Evolutionary conservation across 2,329 filamentous ascomycete species (phyloP).

Genomic region (Calycina herbarum): DNA sequence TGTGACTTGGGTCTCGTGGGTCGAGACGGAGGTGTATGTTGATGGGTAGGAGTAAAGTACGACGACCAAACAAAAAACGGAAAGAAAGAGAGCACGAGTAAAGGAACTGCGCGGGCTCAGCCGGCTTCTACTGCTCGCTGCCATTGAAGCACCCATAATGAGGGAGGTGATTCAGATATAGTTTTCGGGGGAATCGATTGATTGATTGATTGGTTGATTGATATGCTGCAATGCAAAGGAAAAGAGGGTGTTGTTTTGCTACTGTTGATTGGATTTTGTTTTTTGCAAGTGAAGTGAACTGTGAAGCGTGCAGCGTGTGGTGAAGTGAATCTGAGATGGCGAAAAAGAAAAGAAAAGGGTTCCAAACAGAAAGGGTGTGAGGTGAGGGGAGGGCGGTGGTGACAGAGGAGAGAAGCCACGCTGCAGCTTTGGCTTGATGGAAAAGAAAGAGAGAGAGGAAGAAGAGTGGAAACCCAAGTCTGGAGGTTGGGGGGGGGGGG

Average conservation of each 20-base stretch:
- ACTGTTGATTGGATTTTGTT: neutral
- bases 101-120: conserved; percentile 28
- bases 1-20: neutral
- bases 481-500: neutral
- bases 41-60: conserved; percentile 25
- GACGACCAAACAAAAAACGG: conserved; percentile 27
- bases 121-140: conserved; percentile 21
- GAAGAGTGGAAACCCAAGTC: neutral
- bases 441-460: neutral
- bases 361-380: neutral
- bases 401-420: neutral
- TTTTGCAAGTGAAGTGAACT: neutral
- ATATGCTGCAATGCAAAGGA: neutral
- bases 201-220: too few relatives aligned
- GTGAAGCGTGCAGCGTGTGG: neutral
- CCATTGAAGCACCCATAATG: conserved; percentile 29
- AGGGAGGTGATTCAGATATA: conserved; percentile 17
- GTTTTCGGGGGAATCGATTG: neutral
- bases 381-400: neutral
- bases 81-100: conserved; percentile 25
- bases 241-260: neutral
- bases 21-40: neutral
- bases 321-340: neutral
- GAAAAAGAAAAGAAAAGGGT: neutral
- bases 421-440: neutral